These are phyloP conservation scores for Apocynum venetum DNA, from an alignment of 257 asterid species.

Conservation along the genomic window DNA sequence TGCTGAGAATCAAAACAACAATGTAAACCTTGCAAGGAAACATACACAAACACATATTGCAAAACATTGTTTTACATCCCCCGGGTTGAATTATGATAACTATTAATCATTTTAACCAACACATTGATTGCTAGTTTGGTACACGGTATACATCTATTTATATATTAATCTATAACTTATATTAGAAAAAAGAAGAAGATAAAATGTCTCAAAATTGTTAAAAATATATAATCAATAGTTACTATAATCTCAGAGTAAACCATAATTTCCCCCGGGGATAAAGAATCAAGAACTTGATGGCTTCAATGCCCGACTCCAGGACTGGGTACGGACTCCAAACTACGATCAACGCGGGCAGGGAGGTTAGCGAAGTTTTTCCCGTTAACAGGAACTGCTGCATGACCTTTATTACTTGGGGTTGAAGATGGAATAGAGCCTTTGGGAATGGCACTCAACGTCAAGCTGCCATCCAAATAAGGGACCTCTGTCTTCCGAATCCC, in stretches of 20 bases:
- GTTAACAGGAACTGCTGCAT: not conserved
- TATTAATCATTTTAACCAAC: too few relatives aligned
- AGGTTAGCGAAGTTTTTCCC: constrained; percentile 1
- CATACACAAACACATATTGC: too few relatives aligned
- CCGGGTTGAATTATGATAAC: too few relatives aligned
- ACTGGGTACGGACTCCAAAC: constrained; percentile 28
- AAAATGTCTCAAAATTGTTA: too few relatives aligned
- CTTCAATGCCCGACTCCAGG: constrained; percentile 29
- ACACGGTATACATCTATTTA: too few relatives aligned
- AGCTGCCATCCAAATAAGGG: constrained; percentile 5
- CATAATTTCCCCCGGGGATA: not conserved
- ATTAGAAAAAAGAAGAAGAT: too few relatives aligned
- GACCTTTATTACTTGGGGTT: constrained; percentile 23
- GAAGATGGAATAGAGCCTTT: constrained; percentile 21
- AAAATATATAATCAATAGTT: too few relatives aligned
- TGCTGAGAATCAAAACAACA: too few relatives aligned
- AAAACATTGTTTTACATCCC: too few relatives aligned
- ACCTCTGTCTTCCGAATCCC: constrained; percentile 3
- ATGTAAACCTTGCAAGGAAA: too few relatives aligned
- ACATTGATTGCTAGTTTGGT: too few relatives aligned
- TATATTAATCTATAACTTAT: too few relatives aligned
- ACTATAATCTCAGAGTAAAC: not conserved
- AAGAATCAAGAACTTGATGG: not conserved
- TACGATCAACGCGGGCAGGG: constrained; percentile 6
- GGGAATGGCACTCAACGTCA: constrained; percentile 16